These are phyloP conservation scores for Fusarium oxysporum DNA, from an alignment of 2,329 filamentous ascomycete genomes.

Conservation along the genomic window DNA sequence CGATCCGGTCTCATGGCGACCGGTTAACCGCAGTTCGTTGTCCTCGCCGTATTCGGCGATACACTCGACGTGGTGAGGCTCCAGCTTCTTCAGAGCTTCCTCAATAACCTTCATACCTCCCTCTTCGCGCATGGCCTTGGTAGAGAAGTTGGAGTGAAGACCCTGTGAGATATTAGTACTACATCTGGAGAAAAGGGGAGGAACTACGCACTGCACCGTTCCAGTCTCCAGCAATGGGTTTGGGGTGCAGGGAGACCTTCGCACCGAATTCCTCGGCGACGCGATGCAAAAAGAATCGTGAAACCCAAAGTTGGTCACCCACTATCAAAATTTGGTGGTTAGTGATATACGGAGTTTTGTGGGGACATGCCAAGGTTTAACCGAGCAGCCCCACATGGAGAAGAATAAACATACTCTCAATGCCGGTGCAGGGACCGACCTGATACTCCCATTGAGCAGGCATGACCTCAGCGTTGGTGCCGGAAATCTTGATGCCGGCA, in stretches of 20 bases:
- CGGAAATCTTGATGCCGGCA: constrained; percentile 91
- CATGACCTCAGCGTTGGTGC: constrained; percentile 99
- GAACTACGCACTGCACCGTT: too few relatives aligned
- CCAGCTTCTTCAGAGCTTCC: constrained; percentile 84
- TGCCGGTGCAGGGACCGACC: constrained; percentile 89
- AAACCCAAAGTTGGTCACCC: constrained; percentile 95
- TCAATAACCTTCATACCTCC: constrained; percentile 98
- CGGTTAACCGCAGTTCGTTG: constrained; percentile 94
- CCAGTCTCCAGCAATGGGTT: constrained; percentile 93
- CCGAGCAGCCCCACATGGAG: neutral
- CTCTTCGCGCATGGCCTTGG: constrained; percentile 86
- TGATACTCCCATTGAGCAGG: constrained; percentile 98
- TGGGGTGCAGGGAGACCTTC: constrained; percentile 94
- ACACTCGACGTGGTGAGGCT: constrained; percentile 82
- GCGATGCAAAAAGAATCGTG: constrained; percentile 84
- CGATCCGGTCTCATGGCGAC: constrained; percentile 90
- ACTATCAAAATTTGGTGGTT: constrained; percentile 60
- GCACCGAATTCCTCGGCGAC: constrained; percentile 97
- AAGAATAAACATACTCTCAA: constrained; percentile 71
- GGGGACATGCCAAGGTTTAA: neutral
- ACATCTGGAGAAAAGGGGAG: too few relatives aligned
- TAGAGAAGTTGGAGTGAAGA: constrained; percentile 95
- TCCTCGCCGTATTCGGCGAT: constrained; percentile 96
- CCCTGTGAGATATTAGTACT: constrained; percentile 60
- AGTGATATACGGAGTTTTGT: constrained; percentile 18